phyloP scores from a whole-genome alignment of 768 basidiomycete species.

The Mycena epipterygia region DNA sequence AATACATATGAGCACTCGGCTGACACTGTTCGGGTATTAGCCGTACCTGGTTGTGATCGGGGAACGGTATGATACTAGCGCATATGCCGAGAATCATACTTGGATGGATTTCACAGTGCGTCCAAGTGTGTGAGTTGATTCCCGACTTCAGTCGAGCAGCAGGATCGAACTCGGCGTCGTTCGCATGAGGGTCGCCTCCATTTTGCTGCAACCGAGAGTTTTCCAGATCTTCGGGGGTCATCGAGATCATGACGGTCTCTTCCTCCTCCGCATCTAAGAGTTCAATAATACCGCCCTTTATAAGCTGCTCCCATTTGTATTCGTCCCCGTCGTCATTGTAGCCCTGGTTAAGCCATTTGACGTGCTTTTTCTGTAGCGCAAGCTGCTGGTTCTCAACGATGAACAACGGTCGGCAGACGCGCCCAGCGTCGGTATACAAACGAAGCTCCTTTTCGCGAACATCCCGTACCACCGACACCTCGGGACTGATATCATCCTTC shows the following conservation, averaged over 20 bases:
- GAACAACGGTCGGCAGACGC: conserved; percentile 97
- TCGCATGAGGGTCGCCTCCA: conserved; percentile 69
- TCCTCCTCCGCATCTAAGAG: conserved; percentile 98
- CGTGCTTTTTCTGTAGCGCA: conserved; percentile 85
- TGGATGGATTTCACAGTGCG: conserved; percentile 99
- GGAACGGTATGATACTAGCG: conserved; percentile 99
- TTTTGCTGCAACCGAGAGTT: conserved; percentile 78
- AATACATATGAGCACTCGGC: conserved; percentile 24
- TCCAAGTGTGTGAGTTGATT: conserved; percentile 92
- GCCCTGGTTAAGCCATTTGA: conserved; percentile 76
- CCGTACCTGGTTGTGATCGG: conserved; percentile 97
- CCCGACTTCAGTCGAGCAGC: conserved; percentile 90
- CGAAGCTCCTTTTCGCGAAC: conserved; percentile 96
- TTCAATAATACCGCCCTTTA: conserved; percentile 93
- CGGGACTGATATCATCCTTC: conserved; percentile 95
- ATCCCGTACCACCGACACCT: conserved; percentile 97
- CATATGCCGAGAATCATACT: conserved; percentile 99
- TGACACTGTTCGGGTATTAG: neutral
- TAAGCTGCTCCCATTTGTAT: conserved; percentile 87
- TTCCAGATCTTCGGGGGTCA: conserved; percentile 97
- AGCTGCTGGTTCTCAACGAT: conserved; percentile 95
- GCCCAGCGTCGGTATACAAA: conserved; percentile 96
- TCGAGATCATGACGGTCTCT: conserved; percentile 99
- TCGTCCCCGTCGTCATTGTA: conserved; percentile 71
- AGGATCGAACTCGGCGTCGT: conserved; percentile 84